Evolutionary conservation across 208 protist genomes (phyloP).

Genomic region (Porcisia deanei): DNA sequence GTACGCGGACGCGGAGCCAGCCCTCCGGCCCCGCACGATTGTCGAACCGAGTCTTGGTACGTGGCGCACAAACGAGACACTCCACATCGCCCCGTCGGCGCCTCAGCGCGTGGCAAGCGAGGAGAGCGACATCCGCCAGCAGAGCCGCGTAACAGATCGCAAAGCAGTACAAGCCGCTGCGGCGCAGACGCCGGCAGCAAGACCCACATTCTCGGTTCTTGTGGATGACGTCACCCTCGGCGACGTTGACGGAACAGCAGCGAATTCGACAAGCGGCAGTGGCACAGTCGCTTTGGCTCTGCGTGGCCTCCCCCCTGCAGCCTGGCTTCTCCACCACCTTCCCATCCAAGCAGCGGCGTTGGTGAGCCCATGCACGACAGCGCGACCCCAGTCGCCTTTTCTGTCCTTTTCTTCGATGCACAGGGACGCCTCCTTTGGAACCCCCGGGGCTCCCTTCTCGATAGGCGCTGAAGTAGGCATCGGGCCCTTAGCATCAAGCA

Average conservation of each 20-base stretch:
- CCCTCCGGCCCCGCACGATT: background rate
- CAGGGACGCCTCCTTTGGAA: background rate
- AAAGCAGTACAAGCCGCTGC: constrained; percentile 1
- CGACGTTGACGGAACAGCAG: background rate
- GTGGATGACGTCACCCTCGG: constrained; percentile 10
- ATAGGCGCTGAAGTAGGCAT: background rate
- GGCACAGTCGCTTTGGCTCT: background rate
- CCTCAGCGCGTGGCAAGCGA: background rate
- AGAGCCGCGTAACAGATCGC: background rate
- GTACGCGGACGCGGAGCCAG: background rate
- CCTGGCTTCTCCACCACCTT: constrained; percentile 18
- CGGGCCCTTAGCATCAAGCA: background rate
- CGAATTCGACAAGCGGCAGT: background rate
- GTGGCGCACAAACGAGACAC: background rate
- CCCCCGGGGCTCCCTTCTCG: background rate
- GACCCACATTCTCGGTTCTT: constrained; percentile 14
- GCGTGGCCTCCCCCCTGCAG: background rate
- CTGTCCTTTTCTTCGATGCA: background rate
- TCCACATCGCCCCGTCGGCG: background rate
- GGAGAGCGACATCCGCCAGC: background rate
- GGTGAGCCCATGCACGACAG: background rate
- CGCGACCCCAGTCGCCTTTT: background rate
- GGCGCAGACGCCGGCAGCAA: background rate
- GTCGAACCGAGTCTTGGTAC: background rate
- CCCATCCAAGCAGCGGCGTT: constrained; percentile 9